Conservation (phyloP, 2,329 filamentous ascomycete species). For the Fusarium denticulatum region DNA sequence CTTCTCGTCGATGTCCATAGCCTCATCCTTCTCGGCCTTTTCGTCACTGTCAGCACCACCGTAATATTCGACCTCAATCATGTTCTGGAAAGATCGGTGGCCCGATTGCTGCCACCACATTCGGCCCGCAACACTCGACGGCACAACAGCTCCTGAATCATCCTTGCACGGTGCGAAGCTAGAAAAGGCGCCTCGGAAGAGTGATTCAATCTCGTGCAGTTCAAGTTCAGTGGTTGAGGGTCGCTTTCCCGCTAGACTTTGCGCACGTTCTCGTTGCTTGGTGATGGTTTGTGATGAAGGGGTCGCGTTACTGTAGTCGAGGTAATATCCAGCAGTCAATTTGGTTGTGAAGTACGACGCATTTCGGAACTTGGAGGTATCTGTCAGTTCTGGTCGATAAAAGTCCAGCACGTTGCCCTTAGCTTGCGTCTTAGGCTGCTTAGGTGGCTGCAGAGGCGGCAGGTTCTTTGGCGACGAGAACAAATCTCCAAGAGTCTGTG, state of each 20-base stretch:
- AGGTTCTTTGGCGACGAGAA: slow-evolving; percentile 76
- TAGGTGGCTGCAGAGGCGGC: slow-evolving; percentile 74
- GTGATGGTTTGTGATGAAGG: slow-evolving; percentile 64
- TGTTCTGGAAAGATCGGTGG: slow-evolving; percentile 70
- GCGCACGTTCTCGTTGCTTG: slow-evolving; percentile 76
- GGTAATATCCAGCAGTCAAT: slow-evolving; percentile 74
- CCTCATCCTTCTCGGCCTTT: slow-evolving; percentile 46
- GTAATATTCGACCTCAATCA: slow-evolving; percentile 64
- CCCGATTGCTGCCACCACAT: slow-evolving; percentile 83
- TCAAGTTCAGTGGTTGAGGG: slow-evolving; percentile 66
- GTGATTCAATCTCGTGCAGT: slow-evolving; percentile 74
- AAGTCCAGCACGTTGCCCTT: slow-evolving; percentile 67
- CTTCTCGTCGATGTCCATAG: slow-evolving; percentile 60
- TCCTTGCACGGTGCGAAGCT: slow-evolving; percentile 82
- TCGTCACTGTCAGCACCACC: slow-evolving; percentile 52
- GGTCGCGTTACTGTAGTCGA: slow-evolving; percentile 74
- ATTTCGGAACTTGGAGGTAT: slow-evolving; percentile 63
- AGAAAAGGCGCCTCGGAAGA: slow-evolving; percentile 82
- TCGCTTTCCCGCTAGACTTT: slow-evolving; percentile 72
- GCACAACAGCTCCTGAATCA: slow-evolving; percentile 75
- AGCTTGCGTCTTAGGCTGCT: slow-evolving; percentile 75
- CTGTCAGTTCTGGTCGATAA: slow-evolving; percentile 63
- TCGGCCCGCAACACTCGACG: slow-evolving; percentile 72
- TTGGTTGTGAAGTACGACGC: slow-evolving; percentile 74
- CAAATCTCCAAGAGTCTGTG: slow-evolving; percentile 75